Percentiles rank a stretch among this genome's conserved stretches.
These are phyloP conservation scores for Phytophthora foliorum DNA, from an alignment of 352 stramenopile genomes.

Conservation along the genomic window DNA sequence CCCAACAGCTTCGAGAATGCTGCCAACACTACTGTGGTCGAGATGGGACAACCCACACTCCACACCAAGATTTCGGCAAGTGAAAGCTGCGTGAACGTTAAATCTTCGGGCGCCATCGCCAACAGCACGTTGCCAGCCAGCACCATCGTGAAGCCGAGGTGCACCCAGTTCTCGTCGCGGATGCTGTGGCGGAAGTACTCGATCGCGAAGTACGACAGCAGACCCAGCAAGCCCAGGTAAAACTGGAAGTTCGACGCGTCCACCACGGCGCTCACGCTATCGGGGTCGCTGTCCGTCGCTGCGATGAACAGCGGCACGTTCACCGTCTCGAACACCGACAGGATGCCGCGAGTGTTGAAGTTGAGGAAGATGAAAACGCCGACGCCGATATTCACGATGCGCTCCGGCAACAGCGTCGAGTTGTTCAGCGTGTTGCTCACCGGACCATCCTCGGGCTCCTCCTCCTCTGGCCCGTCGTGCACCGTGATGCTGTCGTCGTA, in stretches of 20 bases:
- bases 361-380: constrained; percentile 83
- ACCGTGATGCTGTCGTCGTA: constrained; percentile 68
- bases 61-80: constrained; percentile 75
- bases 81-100: constrained; percentile 58
- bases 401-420: constrained; percentile 53
- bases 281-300: constrained; percentile 63
- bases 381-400: constrained; percentile 71
- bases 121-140: constrained; percentile 64
- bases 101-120: constrained; percentile 41
- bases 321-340: constrained; percentile 85
- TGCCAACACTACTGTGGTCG: constrained; percentile 69
- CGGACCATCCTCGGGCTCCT: constrained; percentile 25
- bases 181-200: constrained; percentile 73
- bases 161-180: constrained; percentile 72
- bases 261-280: constrained; percentile 55
- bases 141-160: constrained; percentile 67
- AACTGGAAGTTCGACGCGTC: constrained; percentile 86
- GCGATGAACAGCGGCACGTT: constrained; percentile 81
- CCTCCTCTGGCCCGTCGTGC: constrained; percentile 62
- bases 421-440: constrained; percentile 57
- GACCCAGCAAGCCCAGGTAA: constrained; percentile 70
- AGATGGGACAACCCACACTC: constrained; percentile 83
- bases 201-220: constrained; percentile 80
- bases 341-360: constrained; percentile 75
- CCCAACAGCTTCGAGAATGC: constrained; percentile 80